phyloP scores from a whole-genome alignment of 768 basidiomycete species.

The Polyporus arcularius region DNA sequence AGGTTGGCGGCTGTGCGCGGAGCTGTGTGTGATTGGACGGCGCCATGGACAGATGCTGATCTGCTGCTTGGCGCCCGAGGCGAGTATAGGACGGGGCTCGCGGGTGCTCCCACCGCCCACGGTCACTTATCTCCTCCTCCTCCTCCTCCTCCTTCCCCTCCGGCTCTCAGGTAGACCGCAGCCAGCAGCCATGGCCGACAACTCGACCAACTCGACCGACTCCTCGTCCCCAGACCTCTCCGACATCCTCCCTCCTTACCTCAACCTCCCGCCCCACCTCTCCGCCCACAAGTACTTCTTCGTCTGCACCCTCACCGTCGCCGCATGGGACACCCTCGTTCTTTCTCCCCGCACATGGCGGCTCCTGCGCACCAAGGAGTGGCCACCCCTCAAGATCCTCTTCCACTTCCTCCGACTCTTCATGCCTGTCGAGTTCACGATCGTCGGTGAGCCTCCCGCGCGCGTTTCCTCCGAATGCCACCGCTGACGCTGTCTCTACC shows the following conservation, averaged over 20 bases:
- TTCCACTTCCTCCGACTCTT: conserved; percentile 74
- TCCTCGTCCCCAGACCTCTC: conserved; percentile 14
- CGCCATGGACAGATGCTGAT: conserved; percentile 11
- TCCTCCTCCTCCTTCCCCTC: conserved; percentile 5
- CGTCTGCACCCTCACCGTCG: conserved; percentile 87
- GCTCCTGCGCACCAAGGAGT: conserved; percentile 58
- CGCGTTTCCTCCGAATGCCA: conserved; percentile 2
- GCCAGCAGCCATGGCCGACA: conserved; percentile 19
- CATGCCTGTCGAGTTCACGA: conserved; percentile 78
- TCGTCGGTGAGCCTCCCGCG: conserved; percentile 54
- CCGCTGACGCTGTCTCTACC: conserved; percentile 5
- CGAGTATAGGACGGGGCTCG: conserved; percentile 4
- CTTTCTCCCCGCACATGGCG: conserved; percentile 79
- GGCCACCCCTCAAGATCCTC: conserved; percentile 78
- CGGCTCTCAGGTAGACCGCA: conserved; percentile 13
- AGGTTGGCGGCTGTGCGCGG: not conserved
- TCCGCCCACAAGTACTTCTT: conserved; percentile 88
- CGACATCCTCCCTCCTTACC: conserved; percentile 56
- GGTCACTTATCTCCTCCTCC: conserved; percentile 2
- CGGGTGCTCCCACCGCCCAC: not conserved
- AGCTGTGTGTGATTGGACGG: conserved; percentile 1
- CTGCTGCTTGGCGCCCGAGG: conserved; percentile 7
- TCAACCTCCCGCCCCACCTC: conserved; percentile 76
- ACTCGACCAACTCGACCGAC: conserved; percentile 18
- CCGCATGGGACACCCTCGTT: conserved; percentile 88